Base-by-base conservation (phyloP, 179 eudicot genomes). In the Spinacia oleracea region DNA sequence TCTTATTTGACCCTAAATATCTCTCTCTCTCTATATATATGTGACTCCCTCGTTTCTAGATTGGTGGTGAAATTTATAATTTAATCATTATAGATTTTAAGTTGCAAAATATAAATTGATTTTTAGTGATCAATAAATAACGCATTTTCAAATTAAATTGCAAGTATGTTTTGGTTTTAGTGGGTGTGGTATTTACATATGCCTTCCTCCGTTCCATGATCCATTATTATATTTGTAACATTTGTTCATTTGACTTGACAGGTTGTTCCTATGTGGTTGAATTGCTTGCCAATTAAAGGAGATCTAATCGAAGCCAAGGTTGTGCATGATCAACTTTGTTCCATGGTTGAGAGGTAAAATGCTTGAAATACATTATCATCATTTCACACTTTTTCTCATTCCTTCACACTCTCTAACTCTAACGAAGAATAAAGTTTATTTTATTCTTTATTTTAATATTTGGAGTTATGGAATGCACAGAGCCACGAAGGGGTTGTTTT, bases 301-400 rank as follows among this genome's bases (percentile, higher is more conserved):
- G 86, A 87, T 81, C 43, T 83, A 25, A 77, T 83, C 29, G 88
- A 87, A 79, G 89, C 89, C 59, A 87, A 87, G 65, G 81, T 79
- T 81, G 89, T 85, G 62, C 89, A 87, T 77, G 89, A 87, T 31
- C 85, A 79, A 79, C 86, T 87, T 15, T 87, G 89, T 63, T 75
- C 81, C 15, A 75, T 87, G 89, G 83, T 87, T 40, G 89, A 87
- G 72, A 82, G 86, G 89, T 87, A 82, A 66, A 48, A 38, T 69
- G 10, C 35, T 59, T 9, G 4, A 23, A 6, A 40, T 20, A 70
- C 67, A 25, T 71, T 71, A 32, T 38, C n/a, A 27, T 62, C 48
- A n/a, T 69, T 14, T 27, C 14, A 12, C 50, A 25, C 25, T 65
- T 7, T 20, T 9, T 53, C 58, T 21, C 64, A 9, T 35, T n/a